Evolutionary conservation across 2,329 filamentous ascomycete species (phyloP).

Genomic region (Fusarium goolgardi): DNA sequence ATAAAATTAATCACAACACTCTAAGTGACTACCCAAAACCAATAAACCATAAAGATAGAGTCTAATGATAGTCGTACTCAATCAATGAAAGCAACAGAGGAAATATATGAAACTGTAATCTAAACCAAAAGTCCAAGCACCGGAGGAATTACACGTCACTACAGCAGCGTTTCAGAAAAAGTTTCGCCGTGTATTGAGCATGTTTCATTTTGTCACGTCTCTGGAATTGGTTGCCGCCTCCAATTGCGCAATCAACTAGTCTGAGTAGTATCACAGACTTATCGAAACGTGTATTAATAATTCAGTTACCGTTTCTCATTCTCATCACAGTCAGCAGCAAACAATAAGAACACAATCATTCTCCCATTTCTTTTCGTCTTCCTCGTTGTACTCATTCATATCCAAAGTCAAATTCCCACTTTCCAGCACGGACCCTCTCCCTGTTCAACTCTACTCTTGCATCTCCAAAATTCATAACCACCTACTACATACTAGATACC

Average conservation of each 20-base stretch:
- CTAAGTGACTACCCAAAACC: neutral
- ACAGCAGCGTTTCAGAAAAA: constrained; percentile 30
- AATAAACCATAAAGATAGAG: neutral
- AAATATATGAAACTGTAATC: constrained; percentile 1
- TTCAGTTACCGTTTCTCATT: constrained; percentile 24
- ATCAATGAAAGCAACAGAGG: neutral
- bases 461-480: constrained; percentile 11
- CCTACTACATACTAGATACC: constrained; percentile 12
- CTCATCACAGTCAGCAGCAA: constrained; percentile 35
- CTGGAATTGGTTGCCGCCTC: constrained; percentile 18
- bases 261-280: neutral
- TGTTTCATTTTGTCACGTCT: constrained; percentile 39
- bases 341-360: neutral
- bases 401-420: constrained; percentile 14
- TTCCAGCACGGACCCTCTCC: constrained; percentile 13
- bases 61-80: neutral
- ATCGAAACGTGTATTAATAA: constrained; percentile 39
- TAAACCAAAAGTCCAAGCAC: neutral
- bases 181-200: constrained; percentile 44
- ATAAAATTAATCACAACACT: neutral
- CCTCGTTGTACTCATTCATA: neutral
- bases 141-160: constrained; percentile 20
- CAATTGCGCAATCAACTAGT: constrained; percentile 43
- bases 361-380: neutral
- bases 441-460: constrained; percentile 1